These are phyloP conservation scores for Coemansia sp. DNA, from an alignment of 192 early-diverging fungal species.

Conservation along the genomic window DNA sequence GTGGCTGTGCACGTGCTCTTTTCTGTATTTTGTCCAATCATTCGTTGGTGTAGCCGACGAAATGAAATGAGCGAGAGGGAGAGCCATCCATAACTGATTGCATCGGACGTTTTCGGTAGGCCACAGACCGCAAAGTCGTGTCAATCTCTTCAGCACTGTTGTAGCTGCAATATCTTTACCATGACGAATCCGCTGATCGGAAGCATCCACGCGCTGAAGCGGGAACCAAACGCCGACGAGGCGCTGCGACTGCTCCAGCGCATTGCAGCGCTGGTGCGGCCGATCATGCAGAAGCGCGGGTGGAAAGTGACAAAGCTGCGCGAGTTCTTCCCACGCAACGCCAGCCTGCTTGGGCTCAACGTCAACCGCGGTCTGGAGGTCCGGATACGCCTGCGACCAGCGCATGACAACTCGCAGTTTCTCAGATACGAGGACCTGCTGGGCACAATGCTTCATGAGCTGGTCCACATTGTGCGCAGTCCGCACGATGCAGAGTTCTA, in stretches of 20 bases:
- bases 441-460: slow-evolving; percentile 55
- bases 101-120: too few species aligned
- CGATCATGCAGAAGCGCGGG: slow-evolving; percentile 41
- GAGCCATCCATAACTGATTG: too few species aligned
- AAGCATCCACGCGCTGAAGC: slow-evolving; percentile 35
- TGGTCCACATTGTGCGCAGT: slow-evolving; percentile 42
- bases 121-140: too few species aligned
- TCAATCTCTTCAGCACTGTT: too few species aligned
- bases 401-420: slow-evolving; percentile 23
- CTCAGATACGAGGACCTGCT: slow-evolving; percentile 37
- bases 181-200: slow-evolving; percentile 27
- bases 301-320: slow-evolving; percentile 34
- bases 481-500: slow-evolving; percentile 47
- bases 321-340: slow-evolving; percentile 41
- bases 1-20: too few species aligned
- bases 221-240: slow-evolving; percentile 9
- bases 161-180: neutral
- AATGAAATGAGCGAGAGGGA: too few species aligned
- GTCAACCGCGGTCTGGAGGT: slow-evolving; percentile 45
- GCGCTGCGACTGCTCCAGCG: slow-evolving; percentile 38
- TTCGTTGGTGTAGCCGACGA: too few species aligned
- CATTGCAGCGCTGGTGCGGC: slow-evolving; percentile 33
- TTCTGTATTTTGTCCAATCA: too few species aligned
- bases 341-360: slow-evolving; percentile 41
- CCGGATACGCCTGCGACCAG: slow-evolving; percentile 36